Percentiles rank a stretch among this genome's conserved stretches.
Evolutionary conservation across 306 rosid genomes (phyloP).

Genomic region (Cicer chorassanicum): DNA sequence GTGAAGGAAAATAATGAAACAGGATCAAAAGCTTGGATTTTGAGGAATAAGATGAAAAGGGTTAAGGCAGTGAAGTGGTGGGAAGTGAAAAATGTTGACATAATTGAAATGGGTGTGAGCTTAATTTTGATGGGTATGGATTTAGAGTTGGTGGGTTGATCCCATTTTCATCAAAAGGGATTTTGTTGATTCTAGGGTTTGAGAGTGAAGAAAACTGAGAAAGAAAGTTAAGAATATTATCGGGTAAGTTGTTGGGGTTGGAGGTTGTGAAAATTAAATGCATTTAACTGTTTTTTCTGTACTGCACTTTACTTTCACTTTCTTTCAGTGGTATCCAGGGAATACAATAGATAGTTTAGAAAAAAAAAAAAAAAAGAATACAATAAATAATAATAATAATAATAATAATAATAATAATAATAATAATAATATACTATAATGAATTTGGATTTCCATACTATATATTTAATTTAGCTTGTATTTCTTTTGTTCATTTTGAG

Average conservation of each 20-base stretch:
- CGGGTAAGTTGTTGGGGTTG: conserved; percentile 57
- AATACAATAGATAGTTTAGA: neutral
- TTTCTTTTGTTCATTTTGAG: neutral
- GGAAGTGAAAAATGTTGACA: conserved; percentile 63
- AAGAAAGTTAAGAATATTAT: conserved; percentile 68
- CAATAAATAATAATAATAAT: too few species aligned
- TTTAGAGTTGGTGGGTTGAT: conserved; percentile 51
- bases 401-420: too few species aligned
- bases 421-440: too few species aligned
- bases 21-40: conserved; percentile 51
- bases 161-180: conserved; percentile 60
- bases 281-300: conserved; percentile 57
- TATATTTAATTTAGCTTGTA: too few species aligned
- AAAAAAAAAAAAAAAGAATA: neutral
- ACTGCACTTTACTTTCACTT: conserved; percentile 56
- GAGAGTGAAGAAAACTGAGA: conserved; percentile 54
- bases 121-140: conserved; percentile 51
- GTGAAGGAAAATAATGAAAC: conserved; percentile 65
- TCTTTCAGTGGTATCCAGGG: conserved; percentile 20
- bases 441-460: too few species aligned
- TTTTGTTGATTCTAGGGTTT: conserved; percentile 64
- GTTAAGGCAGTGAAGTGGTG: conserved; percentile 41
- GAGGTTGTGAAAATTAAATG: conserved; percentile 81
- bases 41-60: conserved; percentile 58
- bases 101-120: conserved; percentile 62